Conservation (phyloP, 345 rosid genomes). For the Laguncularia racemosa region DNA sequence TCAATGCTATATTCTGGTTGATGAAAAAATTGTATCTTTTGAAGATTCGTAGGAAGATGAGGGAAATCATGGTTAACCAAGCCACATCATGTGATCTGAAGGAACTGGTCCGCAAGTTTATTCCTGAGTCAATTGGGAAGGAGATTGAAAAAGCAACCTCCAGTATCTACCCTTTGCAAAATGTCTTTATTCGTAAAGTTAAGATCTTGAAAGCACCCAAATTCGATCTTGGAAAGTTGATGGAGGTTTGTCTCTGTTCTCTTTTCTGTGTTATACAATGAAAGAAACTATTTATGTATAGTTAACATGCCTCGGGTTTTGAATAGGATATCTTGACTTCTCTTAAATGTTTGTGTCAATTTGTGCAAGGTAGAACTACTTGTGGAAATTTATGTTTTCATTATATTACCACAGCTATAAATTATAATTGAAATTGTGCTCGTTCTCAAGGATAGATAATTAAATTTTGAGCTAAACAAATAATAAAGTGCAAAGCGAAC, state of each 20-base stretch:
- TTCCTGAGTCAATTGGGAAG: constrained; percentile 80
- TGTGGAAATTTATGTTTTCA: too few relatives aligned
- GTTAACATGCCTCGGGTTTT: background rate
- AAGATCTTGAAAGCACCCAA: constrained; percentile 94
- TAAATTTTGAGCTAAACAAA: too few relatives aligned
- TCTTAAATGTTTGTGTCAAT: too few relatives aligned
- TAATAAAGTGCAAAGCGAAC: too few relatives aligned
- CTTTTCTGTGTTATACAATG: background rate
- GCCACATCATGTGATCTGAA: constrained; percentile 82
- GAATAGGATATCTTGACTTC: background rate
- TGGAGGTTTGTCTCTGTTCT: constrained; percentile 46
- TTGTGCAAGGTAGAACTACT: too few relatives aligned
- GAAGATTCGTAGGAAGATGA: constrained; percentile 92
- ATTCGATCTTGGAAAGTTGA: constrained; percentile 93
- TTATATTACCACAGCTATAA: too few relatives aligned
- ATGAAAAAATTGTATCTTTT: background rate
- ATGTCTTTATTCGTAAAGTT: constrained; percentile 86
- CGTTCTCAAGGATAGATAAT: too few relatives aligned
- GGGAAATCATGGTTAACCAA: constrained; percentile 75
- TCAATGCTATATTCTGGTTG: background rate
- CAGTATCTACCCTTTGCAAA: constrained; percentile 78
- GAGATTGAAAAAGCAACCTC: constrained; percentile 88
- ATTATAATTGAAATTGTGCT: too few relatives aligned
- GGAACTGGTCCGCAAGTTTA: constrained; percentile 76
- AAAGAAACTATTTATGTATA: background rate